Base-by-base conservation (phyloP, 2,329 filamentous ascomycete species). In the Fusarium mangiferae region DNA sequence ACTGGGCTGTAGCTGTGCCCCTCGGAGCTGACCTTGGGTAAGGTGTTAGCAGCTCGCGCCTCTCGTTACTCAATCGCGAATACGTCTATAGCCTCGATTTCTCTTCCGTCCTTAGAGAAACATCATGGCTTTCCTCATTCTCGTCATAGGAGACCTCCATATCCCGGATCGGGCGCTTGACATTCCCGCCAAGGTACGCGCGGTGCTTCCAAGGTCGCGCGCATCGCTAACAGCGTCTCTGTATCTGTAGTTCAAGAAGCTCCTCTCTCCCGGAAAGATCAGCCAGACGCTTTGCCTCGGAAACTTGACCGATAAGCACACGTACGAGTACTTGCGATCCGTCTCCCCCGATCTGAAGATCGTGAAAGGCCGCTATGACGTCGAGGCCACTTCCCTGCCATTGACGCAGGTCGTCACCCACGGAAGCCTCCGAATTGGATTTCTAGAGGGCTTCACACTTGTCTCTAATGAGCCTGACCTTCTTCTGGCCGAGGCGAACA, bases 91-190 rank as follows among this genome's bases (percentile, higher is more conserved):
- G 74, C 72, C 69, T 76, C 52, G 59, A 69, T 72, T 55, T 71
- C 74, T 77, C 74, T 70, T 58, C n/a, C 69, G 52, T 64, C 57
- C 30, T 42, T 28, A 68, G 63, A 69, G 76, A 74, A 66, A 73
- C 71, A 92, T 90, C 87, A 94, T 96, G 86, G 94, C 94, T 74
- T 94, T 96, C 84, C 89, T 98, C 77, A 95, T 97, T 81, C 90
- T 98, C 81, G 94, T 96, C 81, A 94, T 98, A 78, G 94, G 94
- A 82, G 95, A 98, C 86, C 90, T 98, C 62, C 95, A 97, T 86
- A 97, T 98, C 84, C 95, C 95, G 78, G 95, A 98, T 84, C 89
- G 95, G 82, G 95, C 94, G 78, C 91, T 96, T 74, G 95, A 97
- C 83, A 95, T 98, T 79, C 95, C 95, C 68, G 88, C 92, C 83